Percentiles rank a stretch among this genome's conserved stretches.
phyloP scores from a whole-genome alignment of 2,329 filamentous ascomycete species.

The Sporothrix humicola region DNA sequence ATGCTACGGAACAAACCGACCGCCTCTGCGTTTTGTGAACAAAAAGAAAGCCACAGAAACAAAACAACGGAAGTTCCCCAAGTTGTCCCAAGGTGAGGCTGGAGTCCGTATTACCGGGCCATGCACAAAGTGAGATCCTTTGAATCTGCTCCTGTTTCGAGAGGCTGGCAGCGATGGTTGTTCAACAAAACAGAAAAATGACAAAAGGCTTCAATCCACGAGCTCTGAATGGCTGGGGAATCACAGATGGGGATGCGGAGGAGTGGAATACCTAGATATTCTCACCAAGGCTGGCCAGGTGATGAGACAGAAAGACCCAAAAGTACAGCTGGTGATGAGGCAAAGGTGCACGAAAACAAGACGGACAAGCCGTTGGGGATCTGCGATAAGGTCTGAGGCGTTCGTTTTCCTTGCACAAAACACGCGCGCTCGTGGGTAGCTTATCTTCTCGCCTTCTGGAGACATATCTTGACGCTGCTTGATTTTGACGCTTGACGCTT shows the following conservation, averaged over 20 bases:
- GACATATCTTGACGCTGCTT: no score
- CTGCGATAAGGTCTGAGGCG: slow-evolving; percentile 25
- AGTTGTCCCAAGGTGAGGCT: background rate
- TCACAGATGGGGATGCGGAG: background rate
- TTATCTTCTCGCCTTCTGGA: slow-evolving; percentile 4
- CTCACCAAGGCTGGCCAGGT: background rate
- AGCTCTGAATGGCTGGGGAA: background rate
- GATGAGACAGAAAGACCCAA: slow-evolving; percentile 8
- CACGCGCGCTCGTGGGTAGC: background rate
- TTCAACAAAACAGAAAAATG: background rate
- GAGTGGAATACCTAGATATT: background rate
- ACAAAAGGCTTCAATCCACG: background rate
- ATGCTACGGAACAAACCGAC: background rate
- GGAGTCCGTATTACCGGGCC: background rate
- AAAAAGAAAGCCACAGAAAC: background rate
- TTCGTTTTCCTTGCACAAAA: background rate
- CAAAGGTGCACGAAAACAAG: background rate
- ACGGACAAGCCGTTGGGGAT: slow-evolving; percentile 36
- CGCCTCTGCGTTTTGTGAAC: background rate
- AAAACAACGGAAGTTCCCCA: slow-evolving; percentile 35
- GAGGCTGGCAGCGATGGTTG: background rate
- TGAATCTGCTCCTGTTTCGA: background rate
- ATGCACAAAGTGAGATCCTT: background rate
- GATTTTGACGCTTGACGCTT: no score
- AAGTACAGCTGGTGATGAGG: background rate